Evolutionary conservation across 2,329 filamentous ascomycete genomes (phyloP), one percentile per base, ranked within the genome.

Genomic region (Monosporascus sp.): DNA sequence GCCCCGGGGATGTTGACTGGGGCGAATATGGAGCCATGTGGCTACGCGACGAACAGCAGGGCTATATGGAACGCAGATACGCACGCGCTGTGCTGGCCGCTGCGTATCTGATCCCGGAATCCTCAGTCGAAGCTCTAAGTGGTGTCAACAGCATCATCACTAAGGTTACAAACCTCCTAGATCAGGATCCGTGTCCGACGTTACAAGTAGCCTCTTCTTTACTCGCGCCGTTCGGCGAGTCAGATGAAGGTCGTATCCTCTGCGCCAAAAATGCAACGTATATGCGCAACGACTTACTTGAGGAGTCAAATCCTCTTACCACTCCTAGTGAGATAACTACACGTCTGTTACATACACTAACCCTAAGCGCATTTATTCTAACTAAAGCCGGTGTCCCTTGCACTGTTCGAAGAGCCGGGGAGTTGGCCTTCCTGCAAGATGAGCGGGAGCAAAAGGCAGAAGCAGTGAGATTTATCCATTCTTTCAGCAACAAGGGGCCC

Each of bases 1-100:
- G 88, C 0, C 87, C 88, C 0, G 74, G 74, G 7, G 88, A 92
- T 63, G 77, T 87, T 47, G 86, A 91, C 59, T 67, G 90, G 5
- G 86, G 85, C 3, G 81, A 79, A 14, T 81, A 78, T 59, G 77
- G 78, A 7, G 74, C 74, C 2, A 68, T 77, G 48, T 82, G 82
- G 71, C 67, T 90, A 48, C 78, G 80, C 48, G 84, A 88, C 48
- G 74, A 81, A 3, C 76, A 82, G 46, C 80, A 84, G 59, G 72
- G 76, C 37, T 78, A 82, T 57, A 73, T 91, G 5, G 79, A 86
- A 60, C 71, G 74, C 38, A 78, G 81, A 48, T 92, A 90, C 65
- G 84, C 84, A 43, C 84, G 85, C 53, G 81, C 86, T 45, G 81
- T 81, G 2, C 73, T 92, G 58, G 86, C 87, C 8, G 80, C 80